A percentile compares a stretch with the other conserved stretches of the same genome.
phyloP scores from a whole-genome alignment of 2,329 filamentous ascomycete species.

The Paraphaeosphaeria sporulosa region DNA sequence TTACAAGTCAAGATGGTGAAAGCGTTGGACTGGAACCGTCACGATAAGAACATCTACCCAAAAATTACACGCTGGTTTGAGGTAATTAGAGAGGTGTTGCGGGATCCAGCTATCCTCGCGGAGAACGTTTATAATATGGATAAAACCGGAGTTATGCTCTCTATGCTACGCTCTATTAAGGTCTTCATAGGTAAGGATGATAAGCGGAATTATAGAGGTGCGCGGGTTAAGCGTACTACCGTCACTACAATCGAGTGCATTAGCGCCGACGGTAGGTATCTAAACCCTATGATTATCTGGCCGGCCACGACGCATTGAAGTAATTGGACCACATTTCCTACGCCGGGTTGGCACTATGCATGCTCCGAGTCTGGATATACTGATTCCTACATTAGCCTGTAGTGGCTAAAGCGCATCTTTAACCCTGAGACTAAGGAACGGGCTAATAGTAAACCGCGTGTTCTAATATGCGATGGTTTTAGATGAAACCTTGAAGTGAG shows the following conservation, averaged over 20 bases:
- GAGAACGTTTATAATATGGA: slow-evolving; percentile 29
- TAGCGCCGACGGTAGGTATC: slow-evolving; percentile 19
- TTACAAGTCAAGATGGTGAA: slow-evolving; percentile 17
- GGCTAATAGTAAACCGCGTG: background rate
- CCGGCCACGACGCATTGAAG: slow-evolving; percentile 20
- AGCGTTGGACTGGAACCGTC: slow-evolving; percentile 23
- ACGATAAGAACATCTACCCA: slow-evolving; percentile 24
- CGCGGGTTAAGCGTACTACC: slow-evolving; percentile 17
- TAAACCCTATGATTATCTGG: slow-evolving; percentile 21
- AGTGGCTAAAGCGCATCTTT: slow-evolving; percentile 35
- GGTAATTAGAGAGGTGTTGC: slow-evolving; percentile 9
- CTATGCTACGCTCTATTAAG: slow-evolving; percentile 10
- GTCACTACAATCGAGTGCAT: slow-evolving; percentile 22
- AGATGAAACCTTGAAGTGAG: no score
- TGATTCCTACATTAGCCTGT: slow-evolving; percentile 42
- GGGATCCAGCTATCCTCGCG: slow-evolving; percentile 18
- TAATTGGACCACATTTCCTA: slow-evolving; percentile 18
- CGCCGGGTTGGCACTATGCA: slow-evolving; percentile 24
- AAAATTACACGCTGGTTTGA: slow-evolving; percentile 18
- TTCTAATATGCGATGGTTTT: slow-evolving; percentile 20
- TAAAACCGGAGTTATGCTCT: slow-evolving; percentile 11
- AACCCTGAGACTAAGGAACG: background rate
- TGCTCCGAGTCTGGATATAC: slow-evolving; percentile 23
- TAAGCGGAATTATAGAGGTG: background rate
- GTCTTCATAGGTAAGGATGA: slow-evolving; percentile 5